Evolutionary conservation across 2,329 filamentous ascomycete genomes (phyloP).

Genomic region (Talaromyces funiculosus): DNA sequence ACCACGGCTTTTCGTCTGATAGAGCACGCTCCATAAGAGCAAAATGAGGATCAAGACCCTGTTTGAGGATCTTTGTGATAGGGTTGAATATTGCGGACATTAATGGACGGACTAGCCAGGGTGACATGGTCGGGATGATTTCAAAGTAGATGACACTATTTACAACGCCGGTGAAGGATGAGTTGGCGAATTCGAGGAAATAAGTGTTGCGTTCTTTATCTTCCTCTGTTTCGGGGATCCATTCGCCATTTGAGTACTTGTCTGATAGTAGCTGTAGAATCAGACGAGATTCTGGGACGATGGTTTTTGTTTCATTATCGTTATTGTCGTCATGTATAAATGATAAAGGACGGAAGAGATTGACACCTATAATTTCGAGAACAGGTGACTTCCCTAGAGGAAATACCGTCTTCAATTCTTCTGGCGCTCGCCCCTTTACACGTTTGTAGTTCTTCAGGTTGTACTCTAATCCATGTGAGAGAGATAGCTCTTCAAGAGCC

Average conservation of each 20-base stretch:
- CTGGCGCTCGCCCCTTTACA: conserved; percentile 10
- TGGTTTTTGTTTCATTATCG: neutral
- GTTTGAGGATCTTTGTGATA: conserved; percentile 18
- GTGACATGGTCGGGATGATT: conserved; percentile 16
- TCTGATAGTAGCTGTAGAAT: conserved; percentile 25
- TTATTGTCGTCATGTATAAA: neutral
- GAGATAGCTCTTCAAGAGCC: conserved; percentile 24
- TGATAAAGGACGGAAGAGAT: conserved; percentile 7
- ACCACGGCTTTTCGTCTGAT: conserved; percentile 23
- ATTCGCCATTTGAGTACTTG: conserved; percentile 19
- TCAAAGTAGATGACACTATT: conserved; percentile 20
- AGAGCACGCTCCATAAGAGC: conserved; percentile 22
- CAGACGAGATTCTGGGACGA: conserved; percentile 23
- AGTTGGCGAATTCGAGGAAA: conserved; percentile 22
- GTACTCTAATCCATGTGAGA: conserved; percentile 18
- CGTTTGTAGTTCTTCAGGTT: conserved; percentile 21
- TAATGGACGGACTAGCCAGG: conserved; percentile 20
- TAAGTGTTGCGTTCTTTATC: conserved; percentile 20
- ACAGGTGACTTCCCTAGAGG: conserved; percentile 25
- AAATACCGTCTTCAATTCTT: conserved; percentile 17
- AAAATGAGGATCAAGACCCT: conserved; percentile 17
- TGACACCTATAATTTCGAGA: conserved; percentile 15
- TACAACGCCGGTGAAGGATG: conserved; percentile 16
- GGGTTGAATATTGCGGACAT: conserved; percentile 18
- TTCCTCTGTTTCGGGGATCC: conserved; percentile 16